Conservation (phyloP, 2,329 filamentous ascomycete species). For the Penicillium sp. region DNA sequence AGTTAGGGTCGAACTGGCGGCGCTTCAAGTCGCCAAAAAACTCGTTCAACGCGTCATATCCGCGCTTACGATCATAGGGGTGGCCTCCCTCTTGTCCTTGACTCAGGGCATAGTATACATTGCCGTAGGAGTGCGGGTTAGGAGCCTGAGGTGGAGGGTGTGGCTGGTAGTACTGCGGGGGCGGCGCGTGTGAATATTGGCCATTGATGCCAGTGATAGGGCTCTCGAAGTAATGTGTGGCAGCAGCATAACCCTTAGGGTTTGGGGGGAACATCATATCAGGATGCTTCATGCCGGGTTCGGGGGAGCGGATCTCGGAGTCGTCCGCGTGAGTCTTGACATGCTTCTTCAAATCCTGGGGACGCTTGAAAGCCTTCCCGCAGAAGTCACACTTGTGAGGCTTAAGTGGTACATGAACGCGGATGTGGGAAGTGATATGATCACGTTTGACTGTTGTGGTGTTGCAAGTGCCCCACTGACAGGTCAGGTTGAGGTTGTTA, state of each 20-base stretch:
- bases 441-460: slow-evolving; percentile 98
- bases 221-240: slow-evolving; percentile 57
- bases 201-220: slow-evolving; percentile 51
- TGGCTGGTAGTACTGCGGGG: slow-evolving; percentile 55
- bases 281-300: slow-evolving; percentile 53
- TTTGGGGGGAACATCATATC: slow-evolving; percentile 44
- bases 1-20: slow-evolving; percentile 80
- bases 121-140: slow-evolving; percentile 60
- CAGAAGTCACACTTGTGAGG: slow-evolving; percentile 99
- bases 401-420: slow-evolving; percentile 97
- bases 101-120: slow-evolving; percentile 75
- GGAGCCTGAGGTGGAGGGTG: slow-evolving; percentile 55
- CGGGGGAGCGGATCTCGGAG: slow-evolving; percentile 70
- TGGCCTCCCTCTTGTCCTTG: slow-evolving; percentile 63
- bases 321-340: slow-evolving; percentile 99
- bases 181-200: slow-evolving; percentile 44
- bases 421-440: slow-evolving; percentile 98
- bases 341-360: slow-evolving; percentile 98
- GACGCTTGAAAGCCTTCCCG: slow-evolving; percentile 97
- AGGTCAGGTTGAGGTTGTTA: slow-evolving; percentile 96
- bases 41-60: slow-evolving; percentile 85
- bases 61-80: slow-evolving; percentile 74
- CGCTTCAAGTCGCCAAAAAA: slow-evolving; percentile 94
- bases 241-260: slow-evolving; percentile 41
- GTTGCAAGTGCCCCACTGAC: slow-evolving; percentile 93